Evolutionary conservation across 2,329 filamentous ascomycete species (phyloP).

Genomic region (Trichoderma citrinoviride): DNA sequence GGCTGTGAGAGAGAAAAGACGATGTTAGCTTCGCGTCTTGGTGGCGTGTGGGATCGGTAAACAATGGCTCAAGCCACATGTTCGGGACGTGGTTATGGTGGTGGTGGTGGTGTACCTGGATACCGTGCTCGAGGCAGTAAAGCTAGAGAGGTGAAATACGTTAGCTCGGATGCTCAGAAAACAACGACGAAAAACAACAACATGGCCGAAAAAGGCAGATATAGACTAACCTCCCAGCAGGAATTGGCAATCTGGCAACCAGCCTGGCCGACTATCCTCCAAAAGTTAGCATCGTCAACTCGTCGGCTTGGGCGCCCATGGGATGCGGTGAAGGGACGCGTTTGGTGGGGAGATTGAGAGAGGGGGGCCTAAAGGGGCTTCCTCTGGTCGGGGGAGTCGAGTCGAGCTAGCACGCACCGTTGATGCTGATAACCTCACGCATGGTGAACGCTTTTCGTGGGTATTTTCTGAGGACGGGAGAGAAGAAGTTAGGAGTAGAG

Average conservation of each 20-base stretch:
- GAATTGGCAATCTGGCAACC: conserved; percentile 99
- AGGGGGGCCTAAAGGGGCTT: conserved; percentile 30
- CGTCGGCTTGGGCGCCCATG: conserved; percentile 16
- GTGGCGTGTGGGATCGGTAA: conserved; percentile 17
- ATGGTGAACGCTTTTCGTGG: conserved; percentile 58
- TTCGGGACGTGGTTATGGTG: conserved; percentile 22
- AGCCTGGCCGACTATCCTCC: conserved; percentile 87
- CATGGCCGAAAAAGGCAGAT: not conserved
- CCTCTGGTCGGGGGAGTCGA: not conserved
- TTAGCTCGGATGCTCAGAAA: conserved; percentile 28
- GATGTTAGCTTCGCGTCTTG: conserved; percentile 18
- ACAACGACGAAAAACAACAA: not conserved
- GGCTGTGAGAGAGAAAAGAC: conserved; percentile 56
- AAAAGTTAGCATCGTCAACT: conserved; percentile 48
- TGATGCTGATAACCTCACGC: conserved; percentile 99
- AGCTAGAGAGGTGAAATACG: conserved; percentile 59
- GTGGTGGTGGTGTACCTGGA: conserved; percentile 66
- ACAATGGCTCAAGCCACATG: conserved; percentile 14
- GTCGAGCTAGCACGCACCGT: conserved; percentile 63
- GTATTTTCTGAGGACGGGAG: conserved; percentile 6
- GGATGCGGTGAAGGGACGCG: conserved; percentile 44
- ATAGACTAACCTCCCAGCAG: conserved; percentile 93
- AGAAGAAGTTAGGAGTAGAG: conserved; percentile 32
- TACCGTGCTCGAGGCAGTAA: conserved; percentile 99
- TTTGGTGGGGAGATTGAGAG: conserved; percentile 26